Conservation (phyloP, 495 filamentous ascomycete species). For the Pyronema domesticum region DNA sequence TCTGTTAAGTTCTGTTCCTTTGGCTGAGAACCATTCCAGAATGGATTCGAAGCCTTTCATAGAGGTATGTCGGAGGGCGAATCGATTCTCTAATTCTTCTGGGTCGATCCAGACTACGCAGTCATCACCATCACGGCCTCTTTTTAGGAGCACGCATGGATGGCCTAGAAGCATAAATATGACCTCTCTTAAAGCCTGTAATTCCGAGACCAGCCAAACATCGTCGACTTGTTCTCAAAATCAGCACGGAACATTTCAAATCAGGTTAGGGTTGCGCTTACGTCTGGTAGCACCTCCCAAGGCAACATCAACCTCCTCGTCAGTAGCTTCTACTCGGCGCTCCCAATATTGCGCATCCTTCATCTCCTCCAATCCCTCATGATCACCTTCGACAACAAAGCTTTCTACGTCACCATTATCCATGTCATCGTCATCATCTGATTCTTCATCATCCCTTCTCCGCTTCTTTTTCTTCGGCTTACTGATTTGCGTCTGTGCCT, state of each 20-base stretch:
- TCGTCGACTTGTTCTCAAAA: conserved; percentile 23
- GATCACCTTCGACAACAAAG: conserved; percentile 11
- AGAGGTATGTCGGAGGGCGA: conserved; percentile 25
- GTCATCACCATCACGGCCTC: conserved; percentile 22
- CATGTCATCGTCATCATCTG: conserved; percentile 33
- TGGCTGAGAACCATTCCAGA: conserved; percentile 21
- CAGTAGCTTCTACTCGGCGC: conserved; percentile 21
- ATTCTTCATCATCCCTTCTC: not conserved
- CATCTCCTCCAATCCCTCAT: conserved; percentile 11
- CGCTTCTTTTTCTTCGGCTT: conserved; percentile 8
- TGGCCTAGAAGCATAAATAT: conserved; percentile 73
- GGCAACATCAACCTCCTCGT: conserved; percentile 26
- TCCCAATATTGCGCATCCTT: conserved; percentile 22
- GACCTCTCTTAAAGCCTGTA: conserved; percentile 57
- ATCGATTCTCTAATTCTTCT: conserved; percentile 11
- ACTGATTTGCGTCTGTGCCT: conserved; percentile 1
- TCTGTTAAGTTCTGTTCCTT: conserved; percentile 27
- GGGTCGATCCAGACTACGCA: conserved; percentile 22
- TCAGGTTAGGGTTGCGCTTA: conserved; percentile 3
- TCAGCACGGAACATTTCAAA: conserved; percentile 6
- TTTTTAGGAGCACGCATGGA: conserved; percentile 52
- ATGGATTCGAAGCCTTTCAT: conserved; percentile 20
- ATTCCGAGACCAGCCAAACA: conserved; percentile 43
- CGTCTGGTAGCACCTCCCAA: conserved; percentile 28
- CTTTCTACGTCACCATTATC: conserved; percentile 20